These are phyloP conservation scores for Zymoseptoria pseudotritici DNA, from an alignment of 2,329 filamentous ascomycete species.

Conservation along the genomic window DNA sequence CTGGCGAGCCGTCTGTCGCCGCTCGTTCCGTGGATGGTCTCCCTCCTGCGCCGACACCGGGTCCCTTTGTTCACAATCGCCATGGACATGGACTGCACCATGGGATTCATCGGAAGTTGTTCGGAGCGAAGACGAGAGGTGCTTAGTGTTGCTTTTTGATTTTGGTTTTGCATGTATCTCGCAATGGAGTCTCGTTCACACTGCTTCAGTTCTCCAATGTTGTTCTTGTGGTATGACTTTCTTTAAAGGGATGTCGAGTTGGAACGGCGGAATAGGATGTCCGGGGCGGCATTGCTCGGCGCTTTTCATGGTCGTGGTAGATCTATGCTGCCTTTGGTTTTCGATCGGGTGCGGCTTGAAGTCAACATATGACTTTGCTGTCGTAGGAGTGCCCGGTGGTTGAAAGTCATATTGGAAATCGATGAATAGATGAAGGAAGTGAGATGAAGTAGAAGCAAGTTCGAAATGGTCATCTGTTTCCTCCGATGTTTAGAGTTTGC, in stretches of 20 bases:
- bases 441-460: neutral
- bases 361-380: neutral
- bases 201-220: neutral
- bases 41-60: neutral
- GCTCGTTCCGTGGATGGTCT: neutral
- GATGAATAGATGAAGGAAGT: neutral
- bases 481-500: neutral
- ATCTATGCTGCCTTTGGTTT: neutral
- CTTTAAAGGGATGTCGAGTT: neutral
- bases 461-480: neutral
- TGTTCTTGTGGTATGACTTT: neutral
- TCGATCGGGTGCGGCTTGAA: neutral
- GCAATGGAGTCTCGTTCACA: neutral
- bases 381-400: neutral
- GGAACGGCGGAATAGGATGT: neutral
- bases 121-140: neutral
- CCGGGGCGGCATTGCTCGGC: neutral
- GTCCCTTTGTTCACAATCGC: neutral
- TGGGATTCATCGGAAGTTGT: neutral
- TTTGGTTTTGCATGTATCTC: neutral
- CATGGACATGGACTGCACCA: neutral
- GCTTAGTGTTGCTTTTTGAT: neutral
- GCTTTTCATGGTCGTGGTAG: neutral
- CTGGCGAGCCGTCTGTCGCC: neutral
- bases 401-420: neutral